Base-by-base conservation (phyloP, 1,284 basidiomycete species). In the Tetrapyrgos nigripes region DNA sequence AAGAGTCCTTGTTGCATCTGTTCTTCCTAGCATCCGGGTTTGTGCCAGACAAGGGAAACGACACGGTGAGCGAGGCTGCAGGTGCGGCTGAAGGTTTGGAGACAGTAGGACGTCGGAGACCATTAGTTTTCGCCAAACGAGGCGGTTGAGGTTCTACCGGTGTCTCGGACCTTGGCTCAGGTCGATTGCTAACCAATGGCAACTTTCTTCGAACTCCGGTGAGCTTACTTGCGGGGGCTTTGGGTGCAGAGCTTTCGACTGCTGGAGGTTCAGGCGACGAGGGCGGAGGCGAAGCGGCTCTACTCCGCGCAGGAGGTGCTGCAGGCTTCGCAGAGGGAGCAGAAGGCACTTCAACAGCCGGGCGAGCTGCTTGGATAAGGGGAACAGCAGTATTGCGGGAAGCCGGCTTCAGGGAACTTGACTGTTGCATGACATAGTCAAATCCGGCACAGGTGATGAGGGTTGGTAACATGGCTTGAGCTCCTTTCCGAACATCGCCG, bases 401-500 rank as follows among this genome's bases (percentile, higher is more conserved):
- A 1, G 97, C 97, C 17, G 97, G 91, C 73, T 99, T 99, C 61
- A 99, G 81, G 1, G 87, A 86, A 60, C 84, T 88, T 3, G 95
- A 92, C 73, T 96, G 90, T 49, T 93, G 90, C 78, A 97, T 81
- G 49, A 99, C 90, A 66, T 86, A 87, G 64, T 96, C 93, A 71
- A 87, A 94, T 1, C 97, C 96, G 23, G 88, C 88, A 50, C 79
- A 88, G 9, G 83, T 76, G 50, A 99, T 89, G 53, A 99, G 78
- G 50, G 81, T 79, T 0, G 96, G 95, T 21, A 99, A 75, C 21
- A 97, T 74, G 2, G 88, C 88, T 63, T 93, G 90, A 1, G 96
- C 94, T 10, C 87, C 89, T 74, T 98, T 98, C 60, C 97, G 88
- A 5, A 99, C 93, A 66, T 99, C 97, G 5, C 84, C 85, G 65